phyloP scores from a whole-genome alignment of 345 rosid species.

The Hypericum perforatum region DNA sequence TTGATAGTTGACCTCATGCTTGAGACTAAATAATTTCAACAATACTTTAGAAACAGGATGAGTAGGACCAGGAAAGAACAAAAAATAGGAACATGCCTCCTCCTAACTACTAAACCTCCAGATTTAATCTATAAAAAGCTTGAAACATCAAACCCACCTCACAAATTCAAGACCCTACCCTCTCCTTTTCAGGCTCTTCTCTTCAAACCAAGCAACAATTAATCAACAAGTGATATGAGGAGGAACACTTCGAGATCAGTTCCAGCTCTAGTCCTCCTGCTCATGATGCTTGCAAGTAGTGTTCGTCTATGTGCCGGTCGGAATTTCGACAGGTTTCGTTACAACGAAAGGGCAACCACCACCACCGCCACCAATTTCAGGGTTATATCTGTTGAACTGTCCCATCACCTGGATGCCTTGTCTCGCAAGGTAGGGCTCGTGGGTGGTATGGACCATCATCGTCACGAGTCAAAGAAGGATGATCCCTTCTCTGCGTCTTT shows the following conservation, averaged over 20 bases:
- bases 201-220: no score
- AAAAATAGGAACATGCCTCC: no score
- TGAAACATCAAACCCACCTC: no score
- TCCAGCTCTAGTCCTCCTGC: constrained; percentile 9
- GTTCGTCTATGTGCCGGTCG: constrained; percentile 22
- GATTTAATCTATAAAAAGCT: no score
- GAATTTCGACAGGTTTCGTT: constrained; percentile 4
- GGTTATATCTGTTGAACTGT: constrained; percentile 1
- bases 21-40: no score
- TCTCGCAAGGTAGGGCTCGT: constrained; percentile 4
- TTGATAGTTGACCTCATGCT: no score
- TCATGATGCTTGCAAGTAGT: constrained; percentile 11
- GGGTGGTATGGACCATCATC: neutral
- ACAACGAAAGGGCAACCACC: constrained; percentile 7
- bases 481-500: constrained; percentile 7
- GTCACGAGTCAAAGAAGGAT: constrained; percentile 4
- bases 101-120: no score
- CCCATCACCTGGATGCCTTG: constrained; percentile 10
- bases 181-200: no score
- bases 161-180: no score
- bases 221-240: constrained; percentile 8
- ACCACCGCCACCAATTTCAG: neutral
- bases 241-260: constrained; percentile 9
- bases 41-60: no score
- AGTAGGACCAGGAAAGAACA: no score